Evolutionary conservation across 1,284 basidiomycete species (phyloP), one percentile per base, ranked within the genome.

Genomic region (Takashimella koratensis): DNA sequence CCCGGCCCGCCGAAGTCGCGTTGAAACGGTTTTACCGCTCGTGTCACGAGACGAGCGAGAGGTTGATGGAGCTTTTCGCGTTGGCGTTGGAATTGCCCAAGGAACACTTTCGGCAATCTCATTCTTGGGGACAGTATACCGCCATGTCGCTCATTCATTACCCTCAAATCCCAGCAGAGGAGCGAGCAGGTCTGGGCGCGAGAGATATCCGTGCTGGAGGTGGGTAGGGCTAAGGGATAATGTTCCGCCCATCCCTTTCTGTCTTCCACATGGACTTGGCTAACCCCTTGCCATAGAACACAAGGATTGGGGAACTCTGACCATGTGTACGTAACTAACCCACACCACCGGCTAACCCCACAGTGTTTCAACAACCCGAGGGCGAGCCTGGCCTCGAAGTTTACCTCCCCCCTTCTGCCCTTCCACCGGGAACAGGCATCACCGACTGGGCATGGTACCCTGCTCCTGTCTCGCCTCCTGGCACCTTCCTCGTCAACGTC

Each of bases 301-400:
- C 49, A 60, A 63, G 52, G 61, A 63, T 39, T 63, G 61, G 61
- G 61, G 61, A 3, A 63, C 59, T 1, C 47, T 63, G 53, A 63
- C 61, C 3, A 50, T 63, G 11, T 44, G 57, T 59, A 21, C 46
- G 57, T 46, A 39, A 43, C 5, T 48, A 13, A 40, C 30, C 24
- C 25, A 19, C 8, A 19, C n/a, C n/a, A n/a, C n/a, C n/a, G n/a
- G n/a, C 22, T 20, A 8, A 24, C 20, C 3, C 8, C 13, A 22
- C 43, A 59, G 57, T 63, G 3, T 63, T 63, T 49, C 61, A 63
- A 49, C 44, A 54, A 53, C 59, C 61, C 6, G 24, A 45, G 26
- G 61, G 61, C 43, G 27, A 52, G 45, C 61, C 61, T 4, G 61
- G 61, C 19, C 57, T 63, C 6, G 53, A 63, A 53, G 59, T 57